Evolutionary conservation across 1,284 basidiomycete species (phyloP).

Genomic region (Trametes sp.): DNA sequence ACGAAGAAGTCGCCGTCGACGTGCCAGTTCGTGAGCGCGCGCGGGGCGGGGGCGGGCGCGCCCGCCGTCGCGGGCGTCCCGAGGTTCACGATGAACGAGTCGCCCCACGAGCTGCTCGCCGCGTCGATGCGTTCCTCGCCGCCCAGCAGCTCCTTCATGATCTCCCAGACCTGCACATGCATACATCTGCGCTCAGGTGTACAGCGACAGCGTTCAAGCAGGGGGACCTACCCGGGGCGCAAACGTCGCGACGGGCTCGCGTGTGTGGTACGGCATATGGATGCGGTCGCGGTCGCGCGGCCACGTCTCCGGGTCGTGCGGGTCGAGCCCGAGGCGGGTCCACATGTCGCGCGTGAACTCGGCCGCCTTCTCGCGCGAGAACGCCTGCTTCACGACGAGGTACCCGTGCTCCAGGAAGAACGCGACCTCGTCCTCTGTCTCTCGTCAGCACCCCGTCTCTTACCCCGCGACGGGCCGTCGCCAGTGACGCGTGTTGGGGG

Average conservation of each 20-base stretch:
- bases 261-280: slow-evolving; percentile 61
- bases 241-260: slow-evolving; percentile 55
- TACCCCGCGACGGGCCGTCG: too few relatives aligned
- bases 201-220: too few relatives aligned
- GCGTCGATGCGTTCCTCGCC: slow-evolving; percentile 64
- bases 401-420: slow-evolving; percentile 65
- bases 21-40: slow-evolving; percentile 66
- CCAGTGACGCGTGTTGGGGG: not conserved
- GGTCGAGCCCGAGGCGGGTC: slow-evolving; percentile 60
- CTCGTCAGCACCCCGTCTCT: not conserved
- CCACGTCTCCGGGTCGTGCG: slow-evolving; percentile 62
- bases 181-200: not conserved
- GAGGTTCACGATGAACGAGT: slow-evolving; percentile 68
- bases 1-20: slow-evolving; percentile 72
- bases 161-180: slow-evolving; percentile 56
- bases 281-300: slow-evolving; percentile 52
- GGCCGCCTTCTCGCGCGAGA: slow-evolving; percentile 56
- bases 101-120: slow-evolving; percentile 56
- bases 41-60: slow-evolving; percentile 35
- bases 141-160: slow-evolving; percentile 64
- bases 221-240: slow-evolving; percentile 55
- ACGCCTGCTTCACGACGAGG: slow-evolving; percentile 60
- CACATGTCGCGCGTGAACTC: slow-evolving; percentile 59
- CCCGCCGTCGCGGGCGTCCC: slow-evolving; percentile 49
- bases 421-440: slow-evolving; percentile 53